Conservation (phyloP, 176 grass and related monocot genomes). For the Chloris gayana region DNA sequence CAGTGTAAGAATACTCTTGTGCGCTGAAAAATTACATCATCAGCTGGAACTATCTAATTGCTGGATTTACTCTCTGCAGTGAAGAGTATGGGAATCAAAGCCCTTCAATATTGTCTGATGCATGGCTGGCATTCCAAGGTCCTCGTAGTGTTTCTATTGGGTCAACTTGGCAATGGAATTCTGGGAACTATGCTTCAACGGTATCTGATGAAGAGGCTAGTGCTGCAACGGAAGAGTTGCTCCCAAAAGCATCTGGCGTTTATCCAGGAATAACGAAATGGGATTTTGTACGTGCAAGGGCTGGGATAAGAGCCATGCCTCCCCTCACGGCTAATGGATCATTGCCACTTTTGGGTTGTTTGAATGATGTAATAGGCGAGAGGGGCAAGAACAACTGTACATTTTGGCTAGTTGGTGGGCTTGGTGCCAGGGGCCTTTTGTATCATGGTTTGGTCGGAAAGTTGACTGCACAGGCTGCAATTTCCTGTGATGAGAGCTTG, state of each 20-base stretch:
- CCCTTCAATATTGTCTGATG: conserved; percentile 84
- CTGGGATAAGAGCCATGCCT: conserved; percentile 87
- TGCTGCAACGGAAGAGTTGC: conserved; percentile 62
- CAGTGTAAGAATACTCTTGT: conserved; percentile 39
- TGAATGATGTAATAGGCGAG: conserved; percentile 59
- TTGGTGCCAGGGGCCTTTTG: conserved; percentile 90
- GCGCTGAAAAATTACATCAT: background rate
- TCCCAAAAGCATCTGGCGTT: conserved; percentile 72
- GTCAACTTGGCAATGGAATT: conserved; percentile 94
- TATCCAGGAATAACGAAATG: conserved; percentile 89
- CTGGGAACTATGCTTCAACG: conserved; percentile 51
- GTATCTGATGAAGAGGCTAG: conserved; percentile 74
- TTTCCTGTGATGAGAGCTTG: conserved; percentile 63
- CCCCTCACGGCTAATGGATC: conserved; percentile 82
- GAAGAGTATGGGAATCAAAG: conserved; percentile 63
- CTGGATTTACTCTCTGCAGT: conserved; percentile 45
- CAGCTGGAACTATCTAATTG: conserved; percentile 16
- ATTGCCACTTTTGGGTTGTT: conserved; percentile 73
- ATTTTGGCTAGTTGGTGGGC: conserved; percentile 87
- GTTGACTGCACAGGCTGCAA: conserved; percentile 74
- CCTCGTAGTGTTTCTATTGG: conserved; percentile 62
- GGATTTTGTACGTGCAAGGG: conserved; percentile 63
- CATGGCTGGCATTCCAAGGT: conserved; percentile 90
- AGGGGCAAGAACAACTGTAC: conserved; percentile 48
- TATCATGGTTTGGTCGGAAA: conserved; percentile 93